Evolutionary conservation across 768 basidiomycete genomes (phyloP).

Genomic region (Mycena leptocephala): DNA sequence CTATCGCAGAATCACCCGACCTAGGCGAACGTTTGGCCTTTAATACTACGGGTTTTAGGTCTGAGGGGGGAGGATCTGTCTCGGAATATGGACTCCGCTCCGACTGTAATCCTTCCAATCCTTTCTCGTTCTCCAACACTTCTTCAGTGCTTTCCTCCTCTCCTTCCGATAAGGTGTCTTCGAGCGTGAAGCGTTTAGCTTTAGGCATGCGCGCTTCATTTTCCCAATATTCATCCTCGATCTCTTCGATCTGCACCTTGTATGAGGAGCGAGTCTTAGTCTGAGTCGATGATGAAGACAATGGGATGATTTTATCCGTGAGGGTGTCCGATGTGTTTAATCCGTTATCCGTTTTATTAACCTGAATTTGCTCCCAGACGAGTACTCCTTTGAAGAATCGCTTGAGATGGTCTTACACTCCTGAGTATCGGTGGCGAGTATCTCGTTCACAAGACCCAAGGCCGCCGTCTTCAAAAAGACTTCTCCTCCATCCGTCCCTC

Average conservation of each 20-base stretch:
- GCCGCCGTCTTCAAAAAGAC: constrained; percentile 1
- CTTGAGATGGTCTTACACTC: not conserved
- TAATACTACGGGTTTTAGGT: not conserved
- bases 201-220: not conserved
- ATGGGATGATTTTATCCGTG: not conserved
- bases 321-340: not conserved
- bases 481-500: not conserved
- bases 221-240: too few relatives aligned
- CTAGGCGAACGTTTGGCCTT: not conserved
- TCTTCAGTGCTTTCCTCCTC: too few relatives aligned
- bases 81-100: too few relatives aligned
- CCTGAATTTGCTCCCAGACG: too few relatives aligned
- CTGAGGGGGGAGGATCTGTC: not conserved
- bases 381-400: too few relatives aligned
- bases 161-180: not conserved
- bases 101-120: too few relatives aligned
- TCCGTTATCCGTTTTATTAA: not conserved
- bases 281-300: too few relatives aligned
- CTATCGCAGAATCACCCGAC: not conserved
- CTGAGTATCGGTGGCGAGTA: not conserved
- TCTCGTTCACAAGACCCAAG: not conserved
- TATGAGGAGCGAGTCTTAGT: not conserved
- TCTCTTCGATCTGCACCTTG: not conserved
- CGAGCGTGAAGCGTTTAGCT: not conserved
- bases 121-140: too few relatives aligned